Conservation (phyloP, 2,329 filamentous ascomycete genomes). For the Trichoderma koningii region DNA sequence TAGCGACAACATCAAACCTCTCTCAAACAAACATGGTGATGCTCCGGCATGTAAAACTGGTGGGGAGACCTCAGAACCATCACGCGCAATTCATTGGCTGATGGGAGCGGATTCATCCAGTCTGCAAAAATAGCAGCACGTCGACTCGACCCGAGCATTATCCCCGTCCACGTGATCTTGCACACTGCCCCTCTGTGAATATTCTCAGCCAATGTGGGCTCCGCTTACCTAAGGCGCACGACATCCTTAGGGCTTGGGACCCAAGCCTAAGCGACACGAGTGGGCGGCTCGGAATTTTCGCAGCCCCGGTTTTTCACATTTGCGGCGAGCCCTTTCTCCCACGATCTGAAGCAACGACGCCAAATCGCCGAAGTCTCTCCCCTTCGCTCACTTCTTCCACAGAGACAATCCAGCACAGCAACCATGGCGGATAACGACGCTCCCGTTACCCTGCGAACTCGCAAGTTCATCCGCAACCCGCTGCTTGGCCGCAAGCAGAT, state of each 20-base stretch:
- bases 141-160: neutral
- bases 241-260: conserved; percentile 48
- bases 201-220: neutral
- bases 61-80: neutral
- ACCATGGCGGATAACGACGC: conserved; percentile 86
- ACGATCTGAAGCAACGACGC: conserved; percentile 36
- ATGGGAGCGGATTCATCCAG: neutral
- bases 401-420: conserved; percentile 45
- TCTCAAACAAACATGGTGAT: neutral
- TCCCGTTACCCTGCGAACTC: conserved; percentile 86
- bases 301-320: conserved; percentile 35
- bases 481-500: conserved; percentile 99
- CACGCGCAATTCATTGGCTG: neutral
- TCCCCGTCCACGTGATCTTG: conserved; percentile 12
- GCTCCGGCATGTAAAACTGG: neutral
- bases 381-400: conserved; percentile 35
- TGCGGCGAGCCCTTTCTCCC: conserved; percentile 38
- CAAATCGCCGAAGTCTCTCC: conserved; percentile 36
- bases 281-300: conserved; percentile 41
- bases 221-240: conserved; percentile 13
- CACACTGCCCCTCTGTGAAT: neutral
- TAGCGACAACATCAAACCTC: neutral
- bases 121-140: conserved; percentile 8
- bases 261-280: conserved; percentile 47
- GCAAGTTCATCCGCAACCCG: conserved; percentile 99